Percentiles rank a stretch among this genome's conserved stretches.
phyloP scores from a whole-genome alignment of 2,329 filamentous ascomycete genomes.

The Didymella segeticola region DNA sequence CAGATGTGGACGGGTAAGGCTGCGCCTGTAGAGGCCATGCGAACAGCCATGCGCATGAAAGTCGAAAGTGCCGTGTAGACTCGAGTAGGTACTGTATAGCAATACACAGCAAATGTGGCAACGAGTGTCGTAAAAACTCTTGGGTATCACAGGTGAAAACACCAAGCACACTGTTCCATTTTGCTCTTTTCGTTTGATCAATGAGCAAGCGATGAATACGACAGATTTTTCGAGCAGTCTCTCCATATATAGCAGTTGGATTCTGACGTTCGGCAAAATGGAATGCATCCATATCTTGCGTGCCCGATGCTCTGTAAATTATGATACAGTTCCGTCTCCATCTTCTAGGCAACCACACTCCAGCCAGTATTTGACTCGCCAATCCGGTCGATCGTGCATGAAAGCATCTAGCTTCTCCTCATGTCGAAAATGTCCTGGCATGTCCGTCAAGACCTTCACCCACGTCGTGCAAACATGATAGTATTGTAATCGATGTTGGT shows the following conservation, averaged over 20 bases:
- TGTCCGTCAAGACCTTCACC: neutral
- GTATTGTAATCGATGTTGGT: neutral
- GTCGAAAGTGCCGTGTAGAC: neutral
- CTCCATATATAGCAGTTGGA: too few species aligned
- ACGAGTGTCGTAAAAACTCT: too few species aligned
- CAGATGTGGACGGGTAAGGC: slow-evolving; percentile 1
- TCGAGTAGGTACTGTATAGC: neutral
- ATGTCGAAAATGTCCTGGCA: neutral
- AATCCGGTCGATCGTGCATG: neutral
- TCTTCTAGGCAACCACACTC: neutral
- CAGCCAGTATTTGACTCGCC: neutral
- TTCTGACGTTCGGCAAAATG: too few species aligned
- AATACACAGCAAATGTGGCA: neutral
- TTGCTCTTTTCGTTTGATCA: too few species aligned
- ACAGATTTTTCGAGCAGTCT: too few species aligned
- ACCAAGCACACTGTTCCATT: too few species aligned
- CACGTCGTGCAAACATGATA: neutral
- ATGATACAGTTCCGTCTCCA: too few species aligned
- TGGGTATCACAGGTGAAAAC: too few species aligned
- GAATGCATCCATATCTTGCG: too few species aligned
- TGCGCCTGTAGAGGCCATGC: neutral
- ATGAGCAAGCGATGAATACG: too few species aligned
- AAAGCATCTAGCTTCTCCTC: neutral
- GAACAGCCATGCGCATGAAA: neutral
- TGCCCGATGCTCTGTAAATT: too few species aligned